Percentiles rank a stretch among this genome's conserved stretches.
phyloP scores from a whole-genome alignment of 805 yeast species.

The Yarrowia keelungensis region DNA sequence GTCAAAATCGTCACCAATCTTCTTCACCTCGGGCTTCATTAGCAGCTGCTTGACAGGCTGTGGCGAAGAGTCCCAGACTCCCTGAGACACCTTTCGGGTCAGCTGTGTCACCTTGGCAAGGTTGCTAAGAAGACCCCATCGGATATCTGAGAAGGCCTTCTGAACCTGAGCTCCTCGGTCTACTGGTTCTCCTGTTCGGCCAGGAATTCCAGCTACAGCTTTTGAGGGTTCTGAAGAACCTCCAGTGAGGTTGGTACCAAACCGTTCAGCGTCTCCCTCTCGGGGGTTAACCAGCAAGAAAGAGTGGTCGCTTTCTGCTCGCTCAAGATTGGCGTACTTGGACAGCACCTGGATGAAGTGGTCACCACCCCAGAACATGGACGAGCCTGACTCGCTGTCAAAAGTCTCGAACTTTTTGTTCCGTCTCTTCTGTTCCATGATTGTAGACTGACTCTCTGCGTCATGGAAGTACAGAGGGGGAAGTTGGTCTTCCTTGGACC shows the following conservation, averaged over 20 bases:
- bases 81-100: constrained; percentile 69
- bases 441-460: constrained; percentile 79
- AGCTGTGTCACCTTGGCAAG: constrained; percentile 76
- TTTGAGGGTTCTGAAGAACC: constrained; percentile 49
- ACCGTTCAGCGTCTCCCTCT: constrained; percentile 56
- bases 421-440: constrained; percentile 63
- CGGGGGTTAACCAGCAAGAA: constrained; percentile 82
- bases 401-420: constrained; percentile 79
- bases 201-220: constrained; percentile 14
- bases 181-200: constrained; percentile 44
- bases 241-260: constrained; percentile 62
- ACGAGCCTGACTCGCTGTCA: constrained; percentile 53
- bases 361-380: constrained; percentile 90
- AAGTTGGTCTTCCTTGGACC: constrained; percentile 59
- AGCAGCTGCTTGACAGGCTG: constrained; percentile 63
- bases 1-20: constrained; percentile 88
- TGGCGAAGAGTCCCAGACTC: constrained; percentile 65
- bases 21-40: constrained; percentile 78
- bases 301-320: constrained; percentile 73
- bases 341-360: constrained; percentile 68
- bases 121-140: constrained; percentile 85
- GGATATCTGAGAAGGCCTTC: constrained; percentile 67
- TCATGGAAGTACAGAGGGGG: constrained; percentile 95
- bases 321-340: constrained; percentile 65
- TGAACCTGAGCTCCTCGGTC: constrained; percentile 53